These are phyloP conservation scores for Nephelium lappaceum DNA, from an alignment of 345 rosid species.

Conservation along the genomic window DNA sequence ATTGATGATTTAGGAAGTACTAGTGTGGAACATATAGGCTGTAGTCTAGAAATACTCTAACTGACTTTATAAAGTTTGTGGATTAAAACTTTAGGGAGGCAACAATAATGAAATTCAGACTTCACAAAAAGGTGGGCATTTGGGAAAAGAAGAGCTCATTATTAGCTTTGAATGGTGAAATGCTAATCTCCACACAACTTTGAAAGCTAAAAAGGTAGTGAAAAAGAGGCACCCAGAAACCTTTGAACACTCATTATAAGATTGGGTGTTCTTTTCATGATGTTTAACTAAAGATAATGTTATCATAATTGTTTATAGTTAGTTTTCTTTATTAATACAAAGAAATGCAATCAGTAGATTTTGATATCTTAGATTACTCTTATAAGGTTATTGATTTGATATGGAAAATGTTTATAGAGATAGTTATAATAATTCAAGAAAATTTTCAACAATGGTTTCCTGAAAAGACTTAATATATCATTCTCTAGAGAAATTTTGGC, in stretches of 20 bases:
- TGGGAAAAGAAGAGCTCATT: slow-evolving; percentile 13
- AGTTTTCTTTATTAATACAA: not conserved
- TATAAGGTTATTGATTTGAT: too few relatives aligned
- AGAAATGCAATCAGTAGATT: not conserved
- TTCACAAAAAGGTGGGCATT: not conserved
- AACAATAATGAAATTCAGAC: slow-evolving; percentile 18
- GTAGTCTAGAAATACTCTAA: too few relatives aligned
- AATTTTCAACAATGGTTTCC: too few relatives aligned
- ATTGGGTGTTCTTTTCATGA: not conserved
- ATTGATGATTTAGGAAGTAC: too few relatives aligned
- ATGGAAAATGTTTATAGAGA: too few relatives aligned
- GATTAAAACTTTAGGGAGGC: not conserved
- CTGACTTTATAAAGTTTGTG: not conserved
- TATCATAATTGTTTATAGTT: too few relatives aligned
- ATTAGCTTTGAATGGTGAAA: slow-evolving; percentile 10
- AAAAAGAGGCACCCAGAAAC: slow-evolving; percentile 17
- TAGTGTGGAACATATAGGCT: too few relatives aligned
- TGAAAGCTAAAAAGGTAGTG: slow-evolving; percentile 9
- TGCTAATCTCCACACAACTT: slow-evolving; percentile 25
- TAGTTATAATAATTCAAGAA: too few relatives aligned
- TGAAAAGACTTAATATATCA: too few relatives aligned
- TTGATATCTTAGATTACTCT: too few relatives aligned
- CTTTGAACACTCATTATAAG: not conserved
- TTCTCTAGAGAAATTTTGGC: too few relatives aligned
- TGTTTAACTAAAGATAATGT: not conserved